Evolutionary conservation across 148 eudicot species (phyloP), one percentile per base, ranked within the genome.

Genomic region (Rhododendron kiyosumense): DNA sequence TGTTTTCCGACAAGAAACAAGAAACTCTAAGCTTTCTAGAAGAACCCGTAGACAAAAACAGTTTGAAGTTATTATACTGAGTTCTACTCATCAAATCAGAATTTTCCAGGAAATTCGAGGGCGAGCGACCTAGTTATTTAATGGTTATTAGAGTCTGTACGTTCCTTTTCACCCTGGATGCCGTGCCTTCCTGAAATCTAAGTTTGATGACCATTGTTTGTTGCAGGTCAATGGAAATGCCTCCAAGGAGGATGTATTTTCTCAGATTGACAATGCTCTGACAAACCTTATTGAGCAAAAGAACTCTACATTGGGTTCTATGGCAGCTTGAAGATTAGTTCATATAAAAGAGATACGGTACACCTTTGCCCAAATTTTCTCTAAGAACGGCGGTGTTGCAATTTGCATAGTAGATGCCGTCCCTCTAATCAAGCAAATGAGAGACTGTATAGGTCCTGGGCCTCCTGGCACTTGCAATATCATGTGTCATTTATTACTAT

Each of bases 171-270:
- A 17, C 12, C n/a, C 15, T 83, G 7, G 10, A 71, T 84, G 79
- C 26, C 43, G 10, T 46, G 24, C 48, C 85, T n/a, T 84, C 18
- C 28, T 46, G 79, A 48, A 71, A 71, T 26, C 41, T 85, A 61
- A 75, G 15, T 48, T 74, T 22, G 46, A 48, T 36, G 30, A 20
- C 9, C 30, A 78, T 73, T 78, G 26, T 65, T 79, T 86, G 67
- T 87, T 92, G 86, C 93, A 96, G 98, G 85, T 96, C 81, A 92
- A 96, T 88, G 99, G 99, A 86, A 92, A 89, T 87, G 91, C 85
- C 79, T 73, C 89, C 32, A 93, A 93, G 84, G 90, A 94, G 26
- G 96, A 92, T 69, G 98, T 96, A 48, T 96, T 94, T 88, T 90
- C 93, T 45, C 92, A 95, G 84, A 94, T 96, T 77, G 98, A 95